These are phyloP conservation scores for Termitomyces heimii DNA, from an alignment of 768 basidiomycete genomes.

Conservation along the genomic window DNA sequence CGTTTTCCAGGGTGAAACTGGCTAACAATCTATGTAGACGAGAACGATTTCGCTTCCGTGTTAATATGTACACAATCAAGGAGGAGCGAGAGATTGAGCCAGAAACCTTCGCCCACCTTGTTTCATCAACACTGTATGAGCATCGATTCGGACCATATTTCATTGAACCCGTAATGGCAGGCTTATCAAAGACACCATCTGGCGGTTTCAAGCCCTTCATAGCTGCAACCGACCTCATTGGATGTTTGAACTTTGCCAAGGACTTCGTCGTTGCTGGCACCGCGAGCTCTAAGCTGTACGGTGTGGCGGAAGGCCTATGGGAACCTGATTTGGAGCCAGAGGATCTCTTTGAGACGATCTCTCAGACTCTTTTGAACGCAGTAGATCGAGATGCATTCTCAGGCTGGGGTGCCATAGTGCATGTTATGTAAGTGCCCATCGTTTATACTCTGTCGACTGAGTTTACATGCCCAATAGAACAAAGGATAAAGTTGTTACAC, in stretches of 20 bases:
- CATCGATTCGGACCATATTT: slow-evolving; percentile 95
- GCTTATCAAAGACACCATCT: slow-evolving; percentile 67
- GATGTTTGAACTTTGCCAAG: slow-evolving; percentile 89
- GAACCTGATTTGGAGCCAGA: slow-evolving; percentile 95
- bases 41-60: slow-evolving; percentile 87
- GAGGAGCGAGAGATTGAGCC: slow-evolving; percentile 97
- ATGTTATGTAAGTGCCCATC: slow-evolving; percentile 73
- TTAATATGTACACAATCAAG: slow-evolving; percentile 99
- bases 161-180: slow-evolving; percentile 95
- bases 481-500: slow-evolving; percentile 71
- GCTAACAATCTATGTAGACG: slow-evolving; percentile 41
- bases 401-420: slow-evolving; percentile 94
- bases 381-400: slow-evolving; percentile 96
- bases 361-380: slow-evolving; percentile 91
- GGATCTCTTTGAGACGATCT: slow-evolving; percentile 97
- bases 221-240: slow-evolving; percentile 90
- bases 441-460: not conserved
- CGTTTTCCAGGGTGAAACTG: slow-evolving; percentile 1
- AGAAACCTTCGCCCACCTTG: slow-evolving; percentile 92
- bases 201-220: slow-evolving; percentile 86
- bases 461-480: slow-evolving; percentile 36
- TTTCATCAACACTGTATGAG: slow-evolving; percentile 94
- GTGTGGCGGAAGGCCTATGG: slow-evolving; percentile 98
- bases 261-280: slow-evolving; percentile 97
- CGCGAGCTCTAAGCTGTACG: slow-evolving; percentile 86